Evolutionary conservation across 1,284 basidiomycete genomes (phyloP), one percentile per base, ranked within the genome.

Genomic region (Psilocybe mexicana): DNA sequence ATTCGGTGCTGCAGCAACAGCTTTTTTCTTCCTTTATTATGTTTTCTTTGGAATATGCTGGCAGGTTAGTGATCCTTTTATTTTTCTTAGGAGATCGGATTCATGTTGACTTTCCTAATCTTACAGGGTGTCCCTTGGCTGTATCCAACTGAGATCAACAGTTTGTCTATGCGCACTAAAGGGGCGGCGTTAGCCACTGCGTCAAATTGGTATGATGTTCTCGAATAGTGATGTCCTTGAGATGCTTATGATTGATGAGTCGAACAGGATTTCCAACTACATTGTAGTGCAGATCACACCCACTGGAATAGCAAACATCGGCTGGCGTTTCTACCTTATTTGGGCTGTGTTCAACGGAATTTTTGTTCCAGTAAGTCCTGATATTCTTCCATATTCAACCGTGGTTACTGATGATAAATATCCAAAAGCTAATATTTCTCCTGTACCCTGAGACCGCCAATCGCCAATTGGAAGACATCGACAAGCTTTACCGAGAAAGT

Each of bases 31-130:
- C 69, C 71, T 86, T 35, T 90, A 88, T 72, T 87, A 89, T 66
- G 79, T 88, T 40, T 85, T 86, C 74, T 89, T 88, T 70, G 86
- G 85, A 0, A 76, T 88, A 55, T 87, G 86, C 38, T 88, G 86
- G 86, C 79, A 88, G 75, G 76, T 76, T 49, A 61, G 67, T 47
- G 24, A n/a, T 4, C 24, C 23, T n/a, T 36, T n/a, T 23, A 4
- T 11, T 54, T 7, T 3, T 18, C n/a, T 24, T 28, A 24, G 7
- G 12, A 28, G 3, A 38, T 8, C 4, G 26, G 28, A 33, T 49
- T 2, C 30, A 2, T 38, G 45, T 18, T 53, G 23, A 26, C 28
- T 33, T 24, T 35, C 10, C 1, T 8, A 4, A 33, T 33, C 10
- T 18, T 25, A 33, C 30, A 79, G 68, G 86, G 86, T 30, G 85